Evolutionary conservation across 2,329 filamentous ascomycete genomes (phyloP), one percentile per base, ranked within the genome.

Genomic region (Ophiocordyceps polyrhachis-furcata): DNA sequence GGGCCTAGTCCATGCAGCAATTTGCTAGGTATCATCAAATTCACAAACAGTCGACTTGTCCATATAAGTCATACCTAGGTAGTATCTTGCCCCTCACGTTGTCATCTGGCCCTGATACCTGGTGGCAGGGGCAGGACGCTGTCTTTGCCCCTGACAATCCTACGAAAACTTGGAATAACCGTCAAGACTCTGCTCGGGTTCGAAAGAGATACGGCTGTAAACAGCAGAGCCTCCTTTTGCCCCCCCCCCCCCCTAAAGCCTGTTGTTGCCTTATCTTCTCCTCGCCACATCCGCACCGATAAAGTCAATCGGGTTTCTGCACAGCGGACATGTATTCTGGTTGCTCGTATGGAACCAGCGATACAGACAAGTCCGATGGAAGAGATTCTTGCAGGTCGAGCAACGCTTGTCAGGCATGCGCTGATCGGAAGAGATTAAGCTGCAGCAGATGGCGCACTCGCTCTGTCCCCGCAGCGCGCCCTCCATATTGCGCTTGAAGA

Each of bases 261-360:
- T n/a, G n/a, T n/a, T n/a, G n/a, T n/a, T n/a, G 20, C 48, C 52
- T 44, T 62, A 59, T 13, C 62, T 54, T 47, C 61, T 60, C 57
- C 59, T 63, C 11, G 52, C 52, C 41, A 62, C 64, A 46, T 67
- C 64, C 7, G 63, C 56, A 0, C 65, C 65, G 17, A 66, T 46
- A 43, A 77, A 78, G 45, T 76, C 73, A 59, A 95, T 95, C 20
- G 83, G 80, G 59, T 93, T 94, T 54, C 91, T 73, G 63, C 91
- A 98, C 50, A 98, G 67, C 42, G 91, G 91, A 62, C 91, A 98
- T 43, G 82, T 89, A 55, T 83, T 91, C 56, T 85, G 81, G 61
- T 85, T 93, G 59, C 87, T 94, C 54, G 74, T 89, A 70, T 85
- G 83, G 69, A 98, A 96, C 91, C 91, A 98, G 64, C 89, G 88